phyloP scores from a whole-genome alignment of 108 stramenopile genomes.

The Stephanodiscus triporus region DNA sequence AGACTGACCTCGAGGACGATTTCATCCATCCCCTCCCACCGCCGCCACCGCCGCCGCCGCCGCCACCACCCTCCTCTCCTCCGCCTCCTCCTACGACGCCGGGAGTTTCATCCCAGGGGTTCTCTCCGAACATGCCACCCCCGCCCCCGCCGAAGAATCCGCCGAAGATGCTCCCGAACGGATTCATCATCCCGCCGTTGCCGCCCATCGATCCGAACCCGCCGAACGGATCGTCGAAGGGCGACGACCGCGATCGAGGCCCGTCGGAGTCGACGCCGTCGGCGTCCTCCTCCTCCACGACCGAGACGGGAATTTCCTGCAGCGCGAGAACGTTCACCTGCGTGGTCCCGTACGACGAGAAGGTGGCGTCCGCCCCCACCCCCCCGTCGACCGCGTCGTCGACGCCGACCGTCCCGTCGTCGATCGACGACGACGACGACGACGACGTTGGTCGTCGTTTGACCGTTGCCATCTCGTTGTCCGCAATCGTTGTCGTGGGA shows the following conservation, averaged over 20 bases:
- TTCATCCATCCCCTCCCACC: slow-evolving; percentile 30
- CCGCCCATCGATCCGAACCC: slow-evolving; percentile 34
- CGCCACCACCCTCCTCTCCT: background rate
- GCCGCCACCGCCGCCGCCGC: background rate
- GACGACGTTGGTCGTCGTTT: background rate
- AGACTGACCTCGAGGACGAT: slow-evolving; percentile 30
- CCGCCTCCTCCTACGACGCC: background rate
- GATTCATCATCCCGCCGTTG: slow-evolving; percentile 39
- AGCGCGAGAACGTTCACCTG: slow-evolving; percentile 40
- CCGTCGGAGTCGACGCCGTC: background rate
- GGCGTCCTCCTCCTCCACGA: background rate
- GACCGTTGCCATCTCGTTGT: background rate
- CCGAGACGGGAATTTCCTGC: slow-evolving; percentile 26
- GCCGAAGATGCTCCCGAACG: slow-evolving; percentile 41
- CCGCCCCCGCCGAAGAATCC: slow-evolving; percentile 37
- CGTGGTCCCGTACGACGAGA: slow-evolving; percentile 44
- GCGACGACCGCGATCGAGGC: background rate
- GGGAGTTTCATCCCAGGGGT: background rate
- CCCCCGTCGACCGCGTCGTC: slow-evolving; percentile 6
- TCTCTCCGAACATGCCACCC: too few species aligned
- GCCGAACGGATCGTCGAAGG: slow-evolving; percentile 39
- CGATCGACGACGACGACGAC: background rate
- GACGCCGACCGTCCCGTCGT: background rate
- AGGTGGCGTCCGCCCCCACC: slow-evolving; percentile 1
- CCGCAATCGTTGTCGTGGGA: background rate